Evolutionary conservation across 768 basidiomycete species (phyloP).

Genomic region (Rhizopogon vulgaris): DNA sequence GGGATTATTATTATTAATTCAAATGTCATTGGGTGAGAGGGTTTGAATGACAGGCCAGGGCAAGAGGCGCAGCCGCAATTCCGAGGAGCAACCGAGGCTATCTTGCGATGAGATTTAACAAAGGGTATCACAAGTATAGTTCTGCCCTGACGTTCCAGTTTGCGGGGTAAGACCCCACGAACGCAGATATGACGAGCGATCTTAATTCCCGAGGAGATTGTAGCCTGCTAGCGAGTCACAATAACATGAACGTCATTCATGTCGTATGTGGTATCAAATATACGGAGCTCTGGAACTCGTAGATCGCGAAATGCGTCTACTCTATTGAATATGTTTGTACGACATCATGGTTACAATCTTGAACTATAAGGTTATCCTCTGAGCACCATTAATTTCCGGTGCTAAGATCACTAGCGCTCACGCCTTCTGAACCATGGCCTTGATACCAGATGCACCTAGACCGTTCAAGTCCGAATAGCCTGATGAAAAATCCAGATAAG

Average conservation of each 20-base stretch:
- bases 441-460: background rate
- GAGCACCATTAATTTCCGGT: background rate
- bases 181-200: background rate
- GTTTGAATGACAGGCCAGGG: background rate
- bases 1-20: background rate
- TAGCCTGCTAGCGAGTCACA: background rate
- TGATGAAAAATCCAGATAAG: background rate
- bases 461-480: background rate
- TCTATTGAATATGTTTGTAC: background rate
- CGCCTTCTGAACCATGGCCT: background rate
- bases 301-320: background rate
- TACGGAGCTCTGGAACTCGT: background rate
- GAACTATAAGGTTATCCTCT: background rate
- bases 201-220: constrained; percentile 1
- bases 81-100: background rate
- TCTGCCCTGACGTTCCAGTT: background rate
- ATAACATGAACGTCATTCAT: background rate
- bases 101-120: background rate
- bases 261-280: background rate
- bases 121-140: background rate
- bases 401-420: background rate
- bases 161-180: background rate
- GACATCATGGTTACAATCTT: background rate
- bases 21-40: background rate
- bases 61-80: background rate